Conservation (phyloP, 2,329 filamentous ascomycete genomes). For the Herpomyces periplanetae region DNA sequence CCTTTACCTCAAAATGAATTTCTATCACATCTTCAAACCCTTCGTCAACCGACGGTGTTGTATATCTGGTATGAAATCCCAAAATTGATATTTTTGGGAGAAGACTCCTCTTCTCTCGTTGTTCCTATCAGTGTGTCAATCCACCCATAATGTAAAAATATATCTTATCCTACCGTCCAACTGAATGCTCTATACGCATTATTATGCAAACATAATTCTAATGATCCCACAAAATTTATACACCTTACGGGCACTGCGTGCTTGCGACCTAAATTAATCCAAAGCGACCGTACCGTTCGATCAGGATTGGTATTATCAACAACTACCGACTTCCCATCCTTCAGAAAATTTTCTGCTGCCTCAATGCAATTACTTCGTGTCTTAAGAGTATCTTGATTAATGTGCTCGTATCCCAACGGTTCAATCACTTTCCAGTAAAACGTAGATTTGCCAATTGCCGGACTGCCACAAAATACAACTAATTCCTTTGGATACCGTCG, state of each 20-base stretch:
- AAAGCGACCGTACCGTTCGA: constrained; percentile 29
- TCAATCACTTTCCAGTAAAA: constrained; percentile 46
- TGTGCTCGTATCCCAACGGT: constrained; percentile 35
- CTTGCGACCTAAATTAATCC: constrained; percentile 32
- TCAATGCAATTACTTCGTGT: constrained; percentile 25
- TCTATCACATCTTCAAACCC: constrained; percentile 45
- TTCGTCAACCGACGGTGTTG: constrained; percentile 27
- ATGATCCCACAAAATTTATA: constrained; percentile 35
- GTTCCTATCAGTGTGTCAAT: constrained; percentile 13
- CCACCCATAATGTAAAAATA: constrained; percentile 1
- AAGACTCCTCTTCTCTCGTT: constrained; percentile 34
- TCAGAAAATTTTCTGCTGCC: constrained; percentile 22
- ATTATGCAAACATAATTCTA: constrained; percentile 41
- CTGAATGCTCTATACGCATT: constrained; percentile 35
- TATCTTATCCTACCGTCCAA: constrained; percentile 6
- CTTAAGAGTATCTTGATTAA: constrained; percentile 71
- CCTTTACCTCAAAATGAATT: constrained; percentile 24
- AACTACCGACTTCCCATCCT: constrained; percentile 24
- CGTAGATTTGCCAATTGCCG: constrained; percentile 62
- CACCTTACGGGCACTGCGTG: constrained; percentile 37
- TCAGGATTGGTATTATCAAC: constrained; percentile 91
- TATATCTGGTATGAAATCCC: constrained; percentile 29
- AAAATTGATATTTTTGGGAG: constrained; percentile 47
- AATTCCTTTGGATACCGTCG: constrained; percentile 19
- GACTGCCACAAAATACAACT: constrained; percentile 52